Evolutionary conservation across 2,329 filamentous ascomycete species (phyloP).

Genomic region (Ophiostoma novo-ulmi): DNA sequence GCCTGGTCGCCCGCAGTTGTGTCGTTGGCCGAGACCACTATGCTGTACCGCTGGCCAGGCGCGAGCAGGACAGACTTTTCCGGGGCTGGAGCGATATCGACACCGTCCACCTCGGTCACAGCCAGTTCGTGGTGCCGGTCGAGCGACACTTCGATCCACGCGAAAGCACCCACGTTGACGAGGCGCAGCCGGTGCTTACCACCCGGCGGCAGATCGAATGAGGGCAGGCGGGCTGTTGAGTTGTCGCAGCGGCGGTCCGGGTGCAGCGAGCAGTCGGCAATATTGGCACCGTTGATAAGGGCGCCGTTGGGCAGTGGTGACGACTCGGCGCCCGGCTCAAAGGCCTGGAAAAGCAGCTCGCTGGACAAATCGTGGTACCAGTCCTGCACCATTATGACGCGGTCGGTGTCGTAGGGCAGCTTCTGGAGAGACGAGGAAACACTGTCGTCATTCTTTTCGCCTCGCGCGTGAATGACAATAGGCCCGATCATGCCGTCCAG

Average conservation of each 20-base stretch:
- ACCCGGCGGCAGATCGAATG: slow-evolving; percentile 46
- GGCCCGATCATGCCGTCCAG: slow-evolving; percentile 60
- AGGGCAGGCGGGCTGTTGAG: slow-evolving; percentile 36
- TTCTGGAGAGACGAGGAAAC: slow-evolving; percentile 36
- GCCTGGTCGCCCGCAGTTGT: slow-evolving; percentile 43
- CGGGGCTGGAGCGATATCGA: slow-evolving; percentile 55
- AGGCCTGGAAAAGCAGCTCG: slow-evolving; percentile 47
- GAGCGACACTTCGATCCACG: slow-evolving; percentile 65
- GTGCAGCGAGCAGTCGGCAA: slow-evolving; percentile 38
- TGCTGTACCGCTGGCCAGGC: slow-evolving; percentile 66
- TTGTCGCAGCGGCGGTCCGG: slow-evolving; percentile 43
- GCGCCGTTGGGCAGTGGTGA: slow-evolving; percentile 61
- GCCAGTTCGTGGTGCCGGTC: slow-evolving; percentile 53
- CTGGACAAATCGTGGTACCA: slow-evolving; percentile 59
- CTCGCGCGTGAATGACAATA: slow-evolving; percentile 57
- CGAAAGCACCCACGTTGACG: slow-evolving; percentile 65
- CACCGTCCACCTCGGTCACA: slow-evolving; percentile 66
- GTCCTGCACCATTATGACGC: slow-evolving; percentile 62
- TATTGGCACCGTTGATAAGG: slow-evolving; percentile 61
- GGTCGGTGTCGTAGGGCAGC: slow-evolving; percentile 57
- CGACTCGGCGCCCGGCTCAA: slow-evolving; percentile 53
- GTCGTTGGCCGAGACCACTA: slow-evolving; percentile 58
- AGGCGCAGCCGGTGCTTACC: slow-evolving; percentile 61
- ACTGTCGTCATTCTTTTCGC: slow-evolving; percentile 33
- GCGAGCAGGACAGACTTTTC: slow-evolving; percentile 60